Evolutionary conservation across 768 basidiomycete species (phyloP), one percentile per base, ranked within the genome.

Genomic region (Termitomyces sp.): DNA sequence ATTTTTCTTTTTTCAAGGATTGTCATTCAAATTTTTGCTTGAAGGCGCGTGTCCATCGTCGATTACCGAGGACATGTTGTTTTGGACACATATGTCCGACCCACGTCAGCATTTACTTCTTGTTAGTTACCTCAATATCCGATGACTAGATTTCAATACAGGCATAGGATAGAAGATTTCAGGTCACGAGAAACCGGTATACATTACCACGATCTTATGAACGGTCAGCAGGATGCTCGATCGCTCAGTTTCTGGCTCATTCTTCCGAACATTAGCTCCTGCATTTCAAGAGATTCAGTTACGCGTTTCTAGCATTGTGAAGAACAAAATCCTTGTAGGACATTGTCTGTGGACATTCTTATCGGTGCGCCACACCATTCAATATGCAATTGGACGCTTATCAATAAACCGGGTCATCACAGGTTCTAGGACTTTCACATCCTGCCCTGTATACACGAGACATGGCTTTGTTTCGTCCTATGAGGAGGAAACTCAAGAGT

Each of bases 371-470:
- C 51, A 61, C 50, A 47, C 58, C 50, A 42, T 31, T 39, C 12
- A 24, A 47, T 22, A 18, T 30, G 11, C 12, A 31, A 15, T 31
- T 42, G 30, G 9, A 13, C 22, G 18, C 27, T 16, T 15, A 22
- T 49, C 36, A 18, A 20, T 42, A 20, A 59, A 13, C 15, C 39
- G 36, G 53, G 46, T 41, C 15, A n/a, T 37, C 31, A 4, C 63
- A 85, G 82, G 76, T 82, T 15, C 65, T 85, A 64, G 79, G 78
- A 15, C 66, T 84, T 41, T 74, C 75, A 24, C 83, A 84, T 65
- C 78, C 81, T 9, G 74, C 81, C 9, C 68, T 82, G 44, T 64
- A 79, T 60, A 84, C 82, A 2, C 76, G 83, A n/a, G 83, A 85
- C 60, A 72, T 81, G 13, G 82, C 81, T 4, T 68, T 81, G 24